Evolutionary conservation across 495 filamentous ascomycete genomes (phyloP).

Genomic region (Chaetomium cochliodes): DNA sequence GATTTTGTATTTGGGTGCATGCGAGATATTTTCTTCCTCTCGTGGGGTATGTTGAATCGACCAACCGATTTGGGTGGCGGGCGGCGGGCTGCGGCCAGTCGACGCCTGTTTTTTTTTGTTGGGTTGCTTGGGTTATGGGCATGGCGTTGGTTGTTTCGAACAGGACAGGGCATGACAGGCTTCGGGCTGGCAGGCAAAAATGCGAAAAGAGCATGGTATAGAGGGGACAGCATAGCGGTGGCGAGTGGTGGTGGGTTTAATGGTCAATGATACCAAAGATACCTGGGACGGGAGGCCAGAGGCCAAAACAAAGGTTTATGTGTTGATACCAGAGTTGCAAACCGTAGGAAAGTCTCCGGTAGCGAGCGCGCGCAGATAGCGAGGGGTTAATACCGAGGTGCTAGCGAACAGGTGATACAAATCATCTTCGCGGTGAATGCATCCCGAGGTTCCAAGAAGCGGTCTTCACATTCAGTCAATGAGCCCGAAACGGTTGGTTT

Average conservation of each 20-base stretch:
- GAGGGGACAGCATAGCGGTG: neutral
- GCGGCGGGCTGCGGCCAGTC: neutral
- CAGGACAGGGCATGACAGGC: neutral
- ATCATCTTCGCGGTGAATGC: neutral
- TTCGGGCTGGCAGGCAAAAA: neutral
- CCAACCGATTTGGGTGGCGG: too few species aligned
- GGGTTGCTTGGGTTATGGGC: neutral
- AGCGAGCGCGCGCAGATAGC: neutral
- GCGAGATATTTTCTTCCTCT: neutral
- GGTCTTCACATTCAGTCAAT: too few species aligned
- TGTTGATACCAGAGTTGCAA: neutral
- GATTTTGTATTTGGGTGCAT: neutral
- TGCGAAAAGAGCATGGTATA: neutral
- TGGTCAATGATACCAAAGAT: conserved; percentile 6
- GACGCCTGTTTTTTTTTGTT: conserved; percentile 10
- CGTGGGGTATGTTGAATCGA: neutral
- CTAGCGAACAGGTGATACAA: neutral
- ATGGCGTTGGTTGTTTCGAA: neutral
- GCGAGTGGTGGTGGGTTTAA: neutral
- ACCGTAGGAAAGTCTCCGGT: neutral
- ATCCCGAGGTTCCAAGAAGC: neutral
- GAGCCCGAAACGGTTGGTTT: neutral
- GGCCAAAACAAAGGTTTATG: neutral
- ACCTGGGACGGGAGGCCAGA: neutral
- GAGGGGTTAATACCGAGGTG: neutral